Conservation (phyloP, 495 filamentous ascomycete genomes). For the Aspergillus biplanus region DNA sequence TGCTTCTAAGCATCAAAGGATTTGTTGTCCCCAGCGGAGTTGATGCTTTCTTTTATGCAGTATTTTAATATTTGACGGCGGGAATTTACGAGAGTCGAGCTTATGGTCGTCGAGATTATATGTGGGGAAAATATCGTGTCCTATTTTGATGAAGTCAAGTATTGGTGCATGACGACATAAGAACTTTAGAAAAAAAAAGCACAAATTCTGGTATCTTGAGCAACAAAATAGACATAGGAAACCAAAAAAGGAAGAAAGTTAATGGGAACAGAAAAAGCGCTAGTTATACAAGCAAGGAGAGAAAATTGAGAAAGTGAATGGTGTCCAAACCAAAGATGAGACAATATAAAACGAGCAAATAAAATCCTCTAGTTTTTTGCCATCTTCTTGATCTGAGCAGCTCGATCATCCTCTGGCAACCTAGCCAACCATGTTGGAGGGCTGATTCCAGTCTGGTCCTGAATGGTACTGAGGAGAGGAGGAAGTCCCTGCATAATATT, state of each 20-base stretch:
- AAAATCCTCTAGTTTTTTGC: not conserved
- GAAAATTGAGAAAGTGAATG: too few species aligned
- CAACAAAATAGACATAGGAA: too few species aligned
- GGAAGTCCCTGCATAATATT: conserved; percentile 77
- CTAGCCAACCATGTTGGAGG: conserved; percentile 71
- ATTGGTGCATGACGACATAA: too few species aligned
- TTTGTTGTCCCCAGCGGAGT: not conserved
- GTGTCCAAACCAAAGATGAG: not conserved
- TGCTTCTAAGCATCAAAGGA: not conserved
- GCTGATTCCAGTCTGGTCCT: conserved; percentile 79
- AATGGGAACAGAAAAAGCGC: too few species aligned
- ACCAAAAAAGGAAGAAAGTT: too few species aligned
- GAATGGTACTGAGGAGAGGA: conserved; percentile 77
- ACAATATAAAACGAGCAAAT: not conserved
- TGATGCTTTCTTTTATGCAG: too few species aligned
- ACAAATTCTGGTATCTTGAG: too few species aligned
- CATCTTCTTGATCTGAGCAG: not conserved
- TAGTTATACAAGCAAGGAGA: too few species aligned
- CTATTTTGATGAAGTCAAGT: too few species aligned
- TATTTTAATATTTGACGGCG: not conserved
- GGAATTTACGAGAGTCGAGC: not conserved
- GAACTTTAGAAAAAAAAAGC: too few species aligned
- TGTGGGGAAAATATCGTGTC: too few species aligned
- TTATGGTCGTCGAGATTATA: too few species aligned
- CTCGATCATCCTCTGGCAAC: conserved; percentile 37